These are phyloP conservation scores for Jatropha curcas DNA, from an alignment of 345 rosid species.

Conservation along the genomic window DNA sequence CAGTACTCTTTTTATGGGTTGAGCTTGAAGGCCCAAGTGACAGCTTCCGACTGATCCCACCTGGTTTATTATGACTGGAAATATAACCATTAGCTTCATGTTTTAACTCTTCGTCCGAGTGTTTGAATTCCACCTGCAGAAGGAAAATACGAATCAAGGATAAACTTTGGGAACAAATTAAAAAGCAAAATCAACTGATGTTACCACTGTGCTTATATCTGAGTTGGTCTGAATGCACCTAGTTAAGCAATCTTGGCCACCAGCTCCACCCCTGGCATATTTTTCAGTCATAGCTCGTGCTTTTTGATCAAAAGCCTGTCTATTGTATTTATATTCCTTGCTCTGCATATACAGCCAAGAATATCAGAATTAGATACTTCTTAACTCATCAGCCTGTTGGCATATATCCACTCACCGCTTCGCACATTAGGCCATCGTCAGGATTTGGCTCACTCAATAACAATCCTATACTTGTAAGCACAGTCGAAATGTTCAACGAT, in stretches of 20 bases:
- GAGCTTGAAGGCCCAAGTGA: slow-evolving; percentile 40
- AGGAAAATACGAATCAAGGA: neutral
- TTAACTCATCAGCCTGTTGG: neutral
- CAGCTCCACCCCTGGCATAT: slow-evolving; percentile 50
- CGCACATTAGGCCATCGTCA: slow-evolving; percentile 83
- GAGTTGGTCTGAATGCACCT: slow-evolving; percentile 28
- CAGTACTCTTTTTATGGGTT: slow-evolving; percentile 16
- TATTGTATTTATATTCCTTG: slow-evolving; percentile 74
- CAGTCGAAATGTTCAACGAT: slow-evolving; percentile 79
- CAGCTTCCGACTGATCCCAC: slow-evolving; percentile 36
- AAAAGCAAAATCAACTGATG: neutral
- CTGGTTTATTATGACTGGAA: slow-evolving; percentile 26
- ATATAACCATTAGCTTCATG: slow-evolving; percentile 25
- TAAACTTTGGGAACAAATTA: neutral
- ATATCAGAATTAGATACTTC: slow-evolving; percentile 10
- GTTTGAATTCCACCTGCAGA: slow-evolving; percentile 43
- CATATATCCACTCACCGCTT: slow-evolving; percentile 54
- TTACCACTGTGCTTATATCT: slow-evolving; percentile 26
- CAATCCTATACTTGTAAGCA: slow-evolving; percentile 65
- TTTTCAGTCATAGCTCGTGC: slow-evolving; percentile 70
- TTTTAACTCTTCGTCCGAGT: slow-evolving; percentile 21
- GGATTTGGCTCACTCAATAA: slow-evolving; percentile 79
- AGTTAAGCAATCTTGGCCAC: slow-evolving; percentile 31
- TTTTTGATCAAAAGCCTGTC: slow-evolving; percentile 66
- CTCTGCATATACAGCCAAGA: slow-evolving; percentile 49